Base-by-base conservation (phyloP, 1,284 basidiomycete genomes). In the Naganishia cerealis region DNA sequence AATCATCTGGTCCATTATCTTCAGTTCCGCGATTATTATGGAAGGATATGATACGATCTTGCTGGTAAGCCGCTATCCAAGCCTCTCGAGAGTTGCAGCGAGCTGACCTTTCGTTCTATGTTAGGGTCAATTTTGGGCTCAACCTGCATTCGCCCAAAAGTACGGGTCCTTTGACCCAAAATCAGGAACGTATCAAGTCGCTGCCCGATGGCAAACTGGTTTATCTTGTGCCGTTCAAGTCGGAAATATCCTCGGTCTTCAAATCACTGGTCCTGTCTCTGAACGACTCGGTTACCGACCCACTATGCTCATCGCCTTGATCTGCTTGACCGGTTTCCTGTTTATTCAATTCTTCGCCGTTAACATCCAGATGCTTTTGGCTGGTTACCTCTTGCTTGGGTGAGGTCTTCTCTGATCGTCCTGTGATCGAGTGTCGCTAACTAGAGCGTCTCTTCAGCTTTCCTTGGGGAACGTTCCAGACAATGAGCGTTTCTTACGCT, bases 281-380 rank as follows among this genome's bases (percentile, higher is more conserved):
- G 80, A 81, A 53, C 74, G 77, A 26, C 78, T 73, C 71, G 81
- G 81, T 26, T 80, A 81, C 74, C 72, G 75, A 48, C 73, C 71
- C 48, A 80, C 79, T 42, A 76, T 81, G 70, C 67, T 76, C 42
- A 68, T 71, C 59, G 70, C 76, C 16, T 70, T 78, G 52, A 29
- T 74, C 58, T 21, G 56, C 40, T 76, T 82, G 61, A 74, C 73
- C 55, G 73, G 70, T 39, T 75, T 79, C 73, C 74, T 82, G 68
- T 79, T 81, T 73, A 77, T 81, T 70, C 74, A 75, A 53, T 78
- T 81, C 72, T 81, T 81, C 61, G 80, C 81, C 24, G 58, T 50
- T 36, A 75, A 72, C 65, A 67, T 74, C 9, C 63, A 66, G 36
- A 78, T 77, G 69, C 75, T 82, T 6, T 73, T 81, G 50, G 74